Evolutionary conservation across 2,329 filamentous ascomycete genomes (phyloP).

Genomic region (Aspergillus quadrilineatus): DNA sequence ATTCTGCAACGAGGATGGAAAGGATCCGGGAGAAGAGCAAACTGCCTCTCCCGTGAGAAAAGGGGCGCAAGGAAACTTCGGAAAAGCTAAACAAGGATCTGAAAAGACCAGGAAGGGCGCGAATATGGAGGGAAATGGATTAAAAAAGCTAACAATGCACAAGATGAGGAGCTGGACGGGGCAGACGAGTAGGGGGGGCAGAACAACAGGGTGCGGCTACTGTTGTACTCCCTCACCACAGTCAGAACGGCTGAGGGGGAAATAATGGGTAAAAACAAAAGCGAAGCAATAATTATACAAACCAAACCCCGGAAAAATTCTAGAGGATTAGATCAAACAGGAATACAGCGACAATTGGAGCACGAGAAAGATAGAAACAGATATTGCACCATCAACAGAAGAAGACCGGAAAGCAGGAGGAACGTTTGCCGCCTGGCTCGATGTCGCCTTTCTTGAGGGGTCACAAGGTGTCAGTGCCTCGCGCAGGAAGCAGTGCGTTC

Average conservation of each 20-base stretch:
- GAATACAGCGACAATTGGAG: background rate
- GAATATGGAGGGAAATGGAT: slow-evolving; percentile 8
- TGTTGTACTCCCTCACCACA: slow-evolving; percentile 24
- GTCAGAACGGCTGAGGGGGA: slow-evolving; percentile 8
- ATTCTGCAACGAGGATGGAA: slow-evolving; percentile 16
- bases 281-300: slow-evolving; percentile 7
- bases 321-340: background rate
- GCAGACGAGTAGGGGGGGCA: slow-evolving; percentile 16
- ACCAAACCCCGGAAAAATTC: slow-evolving; percentile 1
- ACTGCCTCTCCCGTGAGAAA: slow-evolving; percentile 12
- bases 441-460: slow-evolving; percentile 10
- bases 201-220: slow-evolving; percentile 25
- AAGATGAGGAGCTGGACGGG: slow-evolving; percentile 17
- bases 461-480: slow-evolving; percentile 15
- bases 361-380: slow-evolving; percentile 9
- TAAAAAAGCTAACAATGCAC: slow-evolving; percentile 20
- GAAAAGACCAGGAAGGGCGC: slow-evolving; percentile 15
- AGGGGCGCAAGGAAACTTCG: slow-evolving; percentile 16
- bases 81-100: slow-evolving; percentile 15
- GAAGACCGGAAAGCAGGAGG: background rate
- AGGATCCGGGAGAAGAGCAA: slow-evolving; percentile 16
- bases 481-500: slow-evolving; percentile 20
- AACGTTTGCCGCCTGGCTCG: slow-evolving; percentile 16
- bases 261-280: slow-evolving; percentile 1
- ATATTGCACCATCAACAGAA: slow-evolving; percentile 1